phyloP scores from a whole-genome alignment of 805 yeast species.

The Yamadazyma endophytica region DNA sequence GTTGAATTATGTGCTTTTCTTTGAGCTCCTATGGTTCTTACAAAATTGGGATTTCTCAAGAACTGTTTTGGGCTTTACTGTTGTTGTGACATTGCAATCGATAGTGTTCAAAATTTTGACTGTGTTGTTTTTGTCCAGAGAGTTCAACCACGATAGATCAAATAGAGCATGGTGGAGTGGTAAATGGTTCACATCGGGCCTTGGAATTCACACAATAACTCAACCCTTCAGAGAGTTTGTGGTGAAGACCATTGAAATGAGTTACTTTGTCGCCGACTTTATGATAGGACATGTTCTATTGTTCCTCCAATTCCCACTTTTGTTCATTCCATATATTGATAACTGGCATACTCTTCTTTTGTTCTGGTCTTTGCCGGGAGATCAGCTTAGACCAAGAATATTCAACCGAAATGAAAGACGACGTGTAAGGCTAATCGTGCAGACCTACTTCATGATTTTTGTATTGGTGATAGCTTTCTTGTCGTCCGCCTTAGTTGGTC shows the following conservation, averaged over 20 bases:
- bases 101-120: conserved; percentile 51
- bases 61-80: conserved; percentile 58
- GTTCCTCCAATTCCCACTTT: conserved; percentile 33
- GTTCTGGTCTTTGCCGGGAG: conserved; percentile 46
- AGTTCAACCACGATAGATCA: conserved; percentile 53
- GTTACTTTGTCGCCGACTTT: conserved; percentile 46
- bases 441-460: conserved; percentile 32
- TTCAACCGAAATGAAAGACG: conserved; percentile 41
- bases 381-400: conserved; percentile 45
- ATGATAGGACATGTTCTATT: conserved; percentile 40
- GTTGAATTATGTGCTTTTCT: conserved; percentile 47
- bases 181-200: conserved; percentile 37
- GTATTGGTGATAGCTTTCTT: conserved; percentile 20
- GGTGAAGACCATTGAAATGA: conserved; percentile 44
- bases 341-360: conserved; percentile 46
- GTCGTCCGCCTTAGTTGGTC: conserved; percentile 33
- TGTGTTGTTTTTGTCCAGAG: conserved; percentile 53
- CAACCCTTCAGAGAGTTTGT: conserved; percentile 46
- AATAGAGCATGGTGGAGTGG: conserved; percentile 66
- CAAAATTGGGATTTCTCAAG: conserved; percentile 65
- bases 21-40: conserved; percentile 61
- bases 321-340: conserved; percentile 45
- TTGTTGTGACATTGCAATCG: conserved; percentile 52
- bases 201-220: conserved; percentile 33
- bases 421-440: conserved; percentile 31